Evolutionary conservation across 2,329 filamentous ascomycete species (phyloP).

Genomic region (Thielaviopsis euricoi): DNA sequence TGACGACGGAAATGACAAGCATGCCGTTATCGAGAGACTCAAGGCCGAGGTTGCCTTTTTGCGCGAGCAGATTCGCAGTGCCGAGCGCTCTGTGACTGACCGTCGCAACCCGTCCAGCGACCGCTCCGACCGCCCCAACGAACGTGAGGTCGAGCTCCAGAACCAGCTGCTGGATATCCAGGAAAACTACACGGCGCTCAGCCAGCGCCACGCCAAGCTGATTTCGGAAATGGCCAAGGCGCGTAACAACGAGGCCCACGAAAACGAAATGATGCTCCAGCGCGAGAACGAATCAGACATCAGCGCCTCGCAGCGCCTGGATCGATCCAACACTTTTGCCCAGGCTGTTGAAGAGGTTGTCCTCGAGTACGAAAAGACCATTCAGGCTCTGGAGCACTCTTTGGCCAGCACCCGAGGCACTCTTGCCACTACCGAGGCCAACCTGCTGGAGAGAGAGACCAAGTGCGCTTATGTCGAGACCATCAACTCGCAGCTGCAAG

Average conservation of each 20-base stretch:
- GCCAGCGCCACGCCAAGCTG: constrained; percentile 83
- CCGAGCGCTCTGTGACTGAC: constrained; percentile 47
- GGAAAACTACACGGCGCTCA: constrained; percentile 85
- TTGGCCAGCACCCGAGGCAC: constrained; percentile 75
- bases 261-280: constrained; percentile 29
- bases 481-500: constrained; percentile 75
- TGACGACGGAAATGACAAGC: constrained; percentile 75
- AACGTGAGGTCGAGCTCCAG: constrained; percentile 78
- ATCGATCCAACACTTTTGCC: constrained; percentile 89
- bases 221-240: constrained; percentile 87
- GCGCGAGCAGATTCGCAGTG: constrained; percentile 78
- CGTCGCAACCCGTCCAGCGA: constrained; percentile 43
- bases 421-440: constrained; percentile 71
- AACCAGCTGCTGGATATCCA: constrained; percentile 85
- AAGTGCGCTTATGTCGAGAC: constrained; percentile 88
- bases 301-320: constrained; percentile 67
- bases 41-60: constrained; percentile 89
- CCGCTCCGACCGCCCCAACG: constrained; percentile 60
- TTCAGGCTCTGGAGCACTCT: constrained; percentile 81
- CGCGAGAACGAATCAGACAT: constrained; percentile 35
- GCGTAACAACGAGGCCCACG: constrained; percentile 48
- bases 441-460: constrained; percentile 78
- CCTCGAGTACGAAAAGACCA: constrained; percentile 96
- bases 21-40: constrained; percentile 80
- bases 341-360: constrained; percentile 93